Evolutionary conservation across 768 basidiomycete genomes (phyloP), one percentile per base, ranked within the genome.

Genomic region (Auriculariales sp.): DNA sequence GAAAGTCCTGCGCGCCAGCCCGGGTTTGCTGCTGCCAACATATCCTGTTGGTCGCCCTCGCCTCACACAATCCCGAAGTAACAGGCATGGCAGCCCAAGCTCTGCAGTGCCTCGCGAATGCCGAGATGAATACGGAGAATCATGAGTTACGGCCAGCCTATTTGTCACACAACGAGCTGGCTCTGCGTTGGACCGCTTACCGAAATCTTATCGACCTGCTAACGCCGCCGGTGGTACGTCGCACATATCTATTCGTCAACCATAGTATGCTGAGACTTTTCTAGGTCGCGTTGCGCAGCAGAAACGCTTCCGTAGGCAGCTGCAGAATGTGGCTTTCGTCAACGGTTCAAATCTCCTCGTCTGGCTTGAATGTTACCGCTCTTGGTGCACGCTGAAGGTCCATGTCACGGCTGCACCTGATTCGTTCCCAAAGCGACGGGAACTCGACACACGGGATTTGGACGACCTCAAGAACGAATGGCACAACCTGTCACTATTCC

Each of bases 311-410:
- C 72, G 89, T 14, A 83, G 79, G 61, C 66, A 86, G 24, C 61
- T 89, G 48, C 75, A 83, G 3, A 59, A 77, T 48, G 70, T 87
- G 42, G 72, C 77, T 1, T 75, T 73, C 29, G 77, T 81, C 11
- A 74, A 75, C 28, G 74, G 78, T 1, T 72, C 77, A n/a, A 77
- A 87, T 48, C 67, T 83, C 19, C 83, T 82, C 0, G 81, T 86
- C 3, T 92, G 89, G 89, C 72, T 81, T 54, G 89, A 92, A 57
- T 81, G 78, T 53, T 89, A 81, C 60, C 79, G 74, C 67, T 70
- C 85, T 45, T 90, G 86, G 85, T 70, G 71, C 27, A 63, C 68
- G 4, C 62, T 89, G 36, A 75, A 75, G 14, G 83, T 84, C 58
- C 66, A 72, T 46, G 66, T 82, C 39, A 70, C 72, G 53, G 58